Conservation (phyloP, 2,329 filamentous ascomycete species). For the Epicoccum nigrum region DNA sequence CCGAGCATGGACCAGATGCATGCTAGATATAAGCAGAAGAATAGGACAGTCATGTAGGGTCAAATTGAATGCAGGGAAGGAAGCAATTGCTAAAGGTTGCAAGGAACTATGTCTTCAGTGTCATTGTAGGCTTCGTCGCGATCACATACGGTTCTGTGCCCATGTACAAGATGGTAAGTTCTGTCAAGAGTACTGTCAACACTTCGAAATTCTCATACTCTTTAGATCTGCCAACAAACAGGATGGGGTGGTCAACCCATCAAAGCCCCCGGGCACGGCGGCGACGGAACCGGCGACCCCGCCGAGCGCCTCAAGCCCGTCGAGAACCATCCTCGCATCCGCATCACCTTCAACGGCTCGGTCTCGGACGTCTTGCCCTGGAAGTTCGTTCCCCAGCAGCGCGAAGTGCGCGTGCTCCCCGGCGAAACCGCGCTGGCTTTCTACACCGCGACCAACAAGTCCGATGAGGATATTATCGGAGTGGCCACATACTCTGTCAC, state of each 20-base stretch:
- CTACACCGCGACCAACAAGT: constrained; percentile 94
- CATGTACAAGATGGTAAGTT: constrained; percentile 79
- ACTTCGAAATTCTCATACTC: no score
- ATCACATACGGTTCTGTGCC: constrained; percentile 84
- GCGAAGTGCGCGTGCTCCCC: constrained; percentile 91
- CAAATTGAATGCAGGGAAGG: no score
- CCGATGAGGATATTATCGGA: constrained; percentile 91
- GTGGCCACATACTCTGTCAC: constrained; percentile 98
- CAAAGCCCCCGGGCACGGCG: constrained; percentile 73
- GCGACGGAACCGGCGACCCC: constrained; percentile 65
- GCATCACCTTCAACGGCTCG: constrained; percentile 94
- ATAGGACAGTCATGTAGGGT: constrained; percentile 67
- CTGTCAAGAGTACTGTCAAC: neutral
- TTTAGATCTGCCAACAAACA: constrained; percentile 79
- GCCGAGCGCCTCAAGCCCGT: constrained; percentile 81
- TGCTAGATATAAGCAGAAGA: constrained; percentile 69
- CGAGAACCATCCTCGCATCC: constrained; percentile 79
- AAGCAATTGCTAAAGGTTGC: constrained; percentile 8
- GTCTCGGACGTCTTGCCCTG: constrained; percentile 95
- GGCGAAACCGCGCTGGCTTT: constrained; percentile 97
- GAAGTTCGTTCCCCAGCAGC: constrained; percentile 97
- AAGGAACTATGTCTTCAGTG: constrained; percentile 76
- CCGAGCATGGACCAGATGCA: constrained; percentile 70
- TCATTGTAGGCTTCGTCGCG: constrained; percentile 79
- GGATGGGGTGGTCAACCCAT: constrained; percentile 94